Evolutionary conservation across 2,329 filamentous ascomycete species (phyloP).

Genomic region (Lecanicillium sp.): DNA sequence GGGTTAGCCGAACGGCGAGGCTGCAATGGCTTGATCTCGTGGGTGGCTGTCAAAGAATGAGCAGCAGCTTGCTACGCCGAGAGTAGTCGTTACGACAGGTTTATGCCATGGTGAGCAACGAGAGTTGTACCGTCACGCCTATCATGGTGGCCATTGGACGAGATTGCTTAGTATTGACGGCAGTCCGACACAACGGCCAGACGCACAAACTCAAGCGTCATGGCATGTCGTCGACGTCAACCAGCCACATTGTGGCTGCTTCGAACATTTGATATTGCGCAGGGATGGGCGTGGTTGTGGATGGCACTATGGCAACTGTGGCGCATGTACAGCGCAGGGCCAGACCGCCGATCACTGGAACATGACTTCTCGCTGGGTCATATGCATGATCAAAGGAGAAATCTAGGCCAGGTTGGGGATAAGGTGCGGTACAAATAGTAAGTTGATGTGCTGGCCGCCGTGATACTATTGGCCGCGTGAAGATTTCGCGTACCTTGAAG

Average conservation of each 20-base stretch:
- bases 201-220: neutral
- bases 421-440: no score
- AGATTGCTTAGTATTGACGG: no score
- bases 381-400: neutral
- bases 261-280: neutral
- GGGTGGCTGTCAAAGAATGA: neutral
- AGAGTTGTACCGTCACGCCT: neutral
- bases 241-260: slow-evolving; percentile 10
- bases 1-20: slow-evolving; percentile 3
- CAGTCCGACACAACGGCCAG: neutral
- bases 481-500: no score
- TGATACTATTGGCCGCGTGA: no score
- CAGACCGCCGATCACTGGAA: slow-evolving; percentile 1
- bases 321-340: no score
- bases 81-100: neutral
- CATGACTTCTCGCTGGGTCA: neutral
- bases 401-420: neutral
- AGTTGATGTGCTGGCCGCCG: no score
- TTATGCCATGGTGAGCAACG: neutral
- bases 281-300: neutral
- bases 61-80: neutral
- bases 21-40: slow-evolving; percentile 1
- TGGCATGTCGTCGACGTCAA: neutral
- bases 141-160: no score
- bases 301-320: neutral